A percentile compares a stretch with the other conserved stretches of the same genome.
These are phyloP conservation scores for Aspergillus ochraceus DNA, from an alignment of 2,329 filamentous ascomycete genomes.

Conservation along the genomic window DNA sequence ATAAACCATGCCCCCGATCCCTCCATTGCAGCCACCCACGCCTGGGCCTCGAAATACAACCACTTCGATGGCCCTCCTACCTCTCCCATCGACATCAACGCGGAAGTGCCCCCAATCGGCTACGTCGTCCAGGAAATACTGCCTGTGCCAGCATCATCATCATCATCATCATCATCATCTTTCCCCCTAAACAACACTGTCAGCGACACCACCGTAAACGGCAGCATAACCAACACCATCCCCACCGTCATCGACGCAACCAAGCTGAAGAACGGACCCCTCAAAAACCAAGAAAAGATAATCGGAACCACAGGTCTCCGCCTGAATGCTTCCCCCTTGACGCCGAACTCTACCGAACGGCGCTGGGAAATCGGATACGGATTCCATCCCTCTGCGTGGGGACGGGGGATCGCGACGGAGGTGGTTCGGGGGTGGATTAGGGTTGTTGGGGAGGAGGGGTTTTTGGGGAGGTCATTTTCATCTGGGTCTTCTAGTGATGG, in stretches of 20 bases:
- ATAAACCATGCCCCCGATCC: conserved; percentile 8
- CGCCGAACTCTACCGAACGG: background rate
- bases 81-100: too few relatives aligned
- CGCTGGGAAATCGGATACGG: conserved; percentile 56
- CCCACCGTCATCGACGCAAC: too few relatives aligned
- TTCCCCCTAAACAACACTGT: too few relatives aligned
- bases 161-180: too few relatives aligned
- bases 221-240: too few relatives aligned
- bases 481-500: background rate
- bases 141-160: too few relatives aligned
- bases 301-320: conserved; percentile 9
- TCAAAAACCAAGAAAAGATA: background rate
- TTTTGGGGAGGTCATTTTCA: too few relatives aligned
- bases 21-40: conserved; percentile 2
- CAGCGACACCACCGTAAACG: too few relatives aligned
- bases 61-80: too few relatives aligned
- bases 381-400: conserved; percentile 55
- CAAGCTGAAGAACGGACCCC: too few relatives aligned
- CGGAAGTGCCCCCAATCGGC: background rate
- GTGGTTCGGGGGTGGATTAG: conserved; percentile 43
- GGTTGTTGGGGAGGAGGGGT: conserved; percentile 45
- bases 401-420: conserved; percentile 59
- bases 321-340: background rate
- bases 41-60: conserved; percentile 2
- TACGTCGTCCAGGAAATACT: background rate